These are phyloP conservation scores for Fusarium anthophilum DNA, from an alignment of 2,329 filamentous ascomycete species.

Conservation along the genomic window DNA sequence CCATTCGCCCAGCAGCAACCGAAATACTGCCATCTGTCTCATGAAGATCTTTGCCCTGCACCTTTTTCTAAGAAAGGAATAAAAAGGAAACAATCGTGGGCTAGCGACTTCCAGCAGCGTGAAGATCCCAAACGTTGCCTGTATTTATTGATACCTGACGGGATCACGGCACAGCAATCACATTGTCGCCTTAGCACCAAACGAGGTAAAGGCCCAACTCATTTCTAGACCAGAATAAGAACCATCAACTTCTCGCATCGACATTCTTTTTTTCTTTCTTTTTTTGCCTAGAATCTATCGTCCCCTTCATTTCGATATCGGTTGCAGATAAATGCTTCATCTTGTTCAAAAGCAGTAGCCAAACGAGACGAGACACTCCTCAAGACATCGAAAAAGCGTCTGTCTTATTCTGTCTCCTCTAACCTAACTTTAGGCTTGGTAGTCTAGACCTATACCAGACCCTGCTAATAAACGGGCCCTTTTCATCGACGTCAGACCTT, in stretches of 20 bases:
- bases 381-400: constrained; percentile 10
- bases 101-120: not conserved
- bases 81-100: not conserved
- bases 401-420: not conserved
- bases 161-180: constrained; percentile 20
- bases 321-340: not conserved
- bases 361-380: constrained; percentile 9
- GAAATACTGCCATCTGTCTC: constrained; percentile 4
- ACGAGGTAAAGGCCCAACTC: constrained; percentile 10
- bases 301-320: not conserved
- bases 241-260: not conserved
- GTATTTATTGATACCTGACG: constrained; percentile 17
- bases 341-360: not conserved
- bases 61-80: not conserved
- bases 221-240: not conserved
- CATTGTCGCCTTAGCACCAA: constrained; percentile 1
- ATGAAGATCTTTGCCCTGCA: constrained; percentile 12
- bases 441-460: not conserved
- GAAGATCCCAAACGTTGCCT: not conserved
- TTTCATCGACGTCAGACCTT: constrained; percentile 21
- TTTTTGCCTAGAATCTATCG: not conserved
- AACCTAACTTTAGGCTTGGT: constrained; percentile 4
- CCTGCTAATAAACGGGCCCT: constrained; percentile 10
- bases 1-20: constrained; percentile 4
- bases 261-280: not conserved